Base-by-base conservation (phyloP, 2,329 filamentous ascomycete genomes). In the Pyrenochaeta sp. region DNA sequence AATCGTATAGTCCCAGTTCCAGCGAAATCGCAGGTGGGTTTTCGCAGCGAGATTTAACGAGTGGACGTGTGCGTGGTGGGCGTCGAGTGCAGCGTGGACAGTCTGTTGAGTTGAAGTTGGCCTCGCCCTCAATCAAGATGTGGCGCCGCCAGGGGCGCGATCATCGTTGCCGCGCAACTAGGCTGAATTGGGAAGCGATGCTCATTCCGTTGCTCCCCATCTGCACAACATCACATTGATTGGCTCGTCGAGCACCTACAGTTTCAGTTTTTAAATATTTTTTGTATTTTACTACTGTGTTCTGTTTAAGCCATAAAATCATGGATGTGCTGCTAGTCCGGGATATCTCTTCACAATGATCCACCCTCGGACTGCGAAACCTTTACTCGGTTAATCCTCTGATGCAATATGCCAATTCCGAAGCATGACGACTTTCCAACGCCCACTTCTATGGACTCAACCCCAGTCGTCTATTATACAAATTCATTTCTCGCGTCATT, bases 91-190 rank as follows among this genome's bases (percentile, higher is more conserved):
- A 20, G 17, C 7, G 22, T 21, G 30, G 40, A n/a, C n/a, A n/a
- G n/a, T 41, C 23, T 35, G 35, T 31, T 27, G 40, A 26, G 48
- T 46, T 44, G 35, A 45, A 35, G 39, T 47, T 40, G 41, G 52
- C 34, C 49, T 52, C 35, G 46, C 36, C 36, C 39, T 35, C 41
- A 53, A 48, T 55, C 49, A 49, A 51, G 43, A 51, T 52, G 60
- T 60, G 58, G 59, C 48, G 64, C 52, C 53, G 59, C 55, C 60
- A 59, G 57, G 58, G 57, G 59, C 53, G 49, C 48, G 48, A 60
- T 54, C 54, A 41, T 52, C 53, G 36, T 51, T 57, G 46, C 45
- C 58, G 60, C 46, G 41, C 51, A 48, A 44, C 58, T 63, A 62
- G 46, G 24, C 39, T 41, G 38, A 6, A 28, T 49, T 35, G 28